phyloP scores from a whole-genome alignment of 2,329 filamentous ascomycete species.

The Curvularia lunata region DNA sequence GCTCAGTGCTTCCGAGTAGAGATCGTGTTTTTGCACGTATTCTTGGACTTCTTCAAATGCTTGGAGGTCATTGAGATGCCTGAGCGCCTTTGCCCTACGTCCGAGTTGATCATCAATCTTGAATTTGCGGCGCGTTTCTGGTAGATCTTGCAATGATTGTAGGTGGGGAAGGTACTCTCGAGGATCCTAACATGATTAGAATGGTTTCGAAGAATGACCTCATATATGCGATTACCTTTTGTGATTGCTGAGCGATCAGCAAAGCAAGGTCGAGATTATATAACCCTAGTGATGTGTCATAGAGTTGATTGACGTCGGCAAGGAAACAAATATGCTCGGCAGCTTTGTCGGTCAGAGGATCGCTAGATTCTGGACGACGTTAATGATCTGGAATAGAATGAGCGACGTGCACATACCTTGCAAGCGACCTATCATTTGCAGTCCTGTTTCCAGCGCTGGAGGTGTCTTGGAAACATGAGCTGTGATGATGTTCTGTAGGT shows the following conservation, averaged over 20 bases:
- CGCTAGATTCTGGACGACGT: conserved; percentile 46
- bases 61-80: conserved; percentile 74
- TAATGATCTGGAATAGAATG: conserved; percentile 4
- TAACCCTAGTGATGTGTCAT: conserved; percentile 85
- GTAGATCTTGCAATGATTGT: conserved; percentile 79
- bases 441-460: conserved; percentile 84
- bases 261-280: conserved; percentile 92
- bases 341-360: conserved; percentile 76
- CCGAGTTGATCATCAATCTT: conserved; percentile 88
- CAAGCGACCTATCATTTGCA: conserved; percentile 78
- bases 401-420: conserved; percentile 48
- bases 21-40: conserved; percentile 78
- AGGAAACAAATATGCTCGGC: conserved; percentile 98
- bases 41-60: conserved; percentile 77
- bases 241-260: conserved; percentile 91
- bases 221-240: conserved; percentile 62
- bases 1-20: conserved; percentile 78
- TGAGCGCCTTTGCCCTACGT: conserved; percentile 76
- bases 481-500: conserved; percentile 90
- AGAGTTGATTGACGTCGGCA: conserved; percentile 89
- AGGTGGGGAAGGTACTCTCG: conserved; percentile 95
- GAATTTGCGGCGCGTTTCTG: conserved; percentile 74
- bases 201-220: background rate
- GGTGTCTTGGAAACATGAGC: conserved; percentile 93
- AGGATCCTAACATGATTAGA: conserved; percentile 65